Evolutionary conservation across 2,329 filamentous ascomycete species (phyloP).

Genomic region (Nannizziopsis arthrosporioides): DNA sequence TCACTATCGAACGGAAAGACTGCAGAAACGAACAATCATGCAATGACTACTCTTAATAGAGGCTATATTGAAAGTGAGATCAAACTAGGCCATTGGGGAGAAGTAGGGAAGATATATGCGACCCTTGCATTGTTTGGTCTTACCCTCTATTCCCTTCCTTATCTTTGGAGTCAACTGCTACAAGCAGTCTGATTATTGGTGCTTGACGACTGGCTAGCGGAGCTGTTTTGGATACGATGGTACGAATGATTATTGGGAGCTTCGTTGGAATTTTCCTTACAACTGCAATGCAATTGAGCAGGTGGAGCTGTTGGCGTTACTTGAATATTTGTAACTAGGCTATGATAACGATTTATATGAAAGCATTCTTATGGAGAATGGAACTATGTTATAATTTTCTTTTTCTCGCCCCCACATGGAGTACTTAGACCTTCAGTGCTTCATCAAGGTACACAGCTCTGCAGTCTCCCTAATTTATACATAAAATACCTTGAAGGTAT

Average conservation of each 20-base stretch:
- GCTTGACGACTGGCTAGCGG: background rate
- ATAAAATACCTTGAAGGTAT: too few species aligned
- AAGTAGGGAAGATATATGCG: constrained; percentile 28
- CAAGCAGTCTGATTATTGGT: background rate
- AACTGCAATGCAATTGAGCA: constrained; percentile 27
- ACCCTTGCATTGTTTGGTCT: constrained; percentile 20
- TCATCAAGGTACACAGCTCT: too few species aligned
- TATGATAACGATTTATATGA: too few species aligned
- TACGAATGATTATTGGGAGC: too few species aligned
- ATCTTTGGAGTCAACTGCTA: constrained; percentile 1
- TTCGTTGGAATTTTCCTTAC: too few species aligned
- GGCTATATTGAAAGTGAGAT: constrained; percentile 28
- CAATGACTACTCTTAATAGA: constrained; percentile 14
- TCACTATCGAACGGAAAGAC: constrained; percentile 38
- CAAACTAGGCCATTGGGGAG: constrained; percentile 25
- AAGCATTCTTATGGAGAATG: too few species aligned
- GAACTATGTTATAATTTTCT: too few species aligned
- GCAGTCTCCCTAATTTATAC: too few species aligned
- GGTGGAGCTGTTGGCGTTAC: constrained; percentile 18
- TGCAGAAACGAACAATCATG: constrained; percentile 20
- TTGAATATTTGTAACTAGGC: too few species aligned
- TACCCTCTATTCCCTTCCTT: background rate
- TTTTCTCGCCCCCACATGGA: too few species aligned
- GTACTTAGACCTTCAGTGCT: too few species aligned
- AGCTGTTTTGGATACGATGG: too few species aligned